Conservation (phyloP, 2,329 filamentous ascomycete species). For the Pseudocercospora macadamiae region DNA sequence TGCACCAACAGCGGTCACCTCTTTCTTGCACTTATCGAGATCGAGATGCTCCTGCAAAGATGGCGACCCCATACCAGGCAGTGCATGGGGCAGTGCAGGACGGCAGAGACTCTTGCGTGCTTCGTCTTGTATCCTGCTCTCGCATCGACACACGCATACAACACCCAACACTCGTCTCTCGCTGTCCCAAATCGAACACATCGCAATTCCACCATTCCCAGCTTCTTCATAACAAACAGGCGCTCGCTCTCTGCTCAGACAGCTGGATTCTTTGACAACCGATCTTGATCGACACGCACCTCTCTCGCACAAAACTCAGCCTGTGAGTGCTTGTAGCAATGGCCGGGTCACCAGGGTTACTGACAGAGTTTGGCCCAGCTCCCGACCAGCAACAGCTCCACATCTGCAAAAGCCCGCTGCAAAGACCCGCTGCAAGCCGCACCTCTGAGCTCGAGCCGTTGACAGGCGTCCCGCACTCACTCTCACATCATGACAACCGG, state of each 20-base stretch:
- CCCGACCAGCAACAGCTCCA: not conserved
- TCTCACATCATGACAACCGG: conserved; percentile 17
- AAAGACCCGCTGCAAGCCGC: not conserved
- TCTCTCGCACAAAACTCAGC: not conserved
- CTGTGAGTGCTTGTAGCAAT: conserved; percentile 1
- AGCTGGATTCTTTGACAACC: not conserved
- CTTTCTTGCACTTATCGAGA: conserved; percentile 6
- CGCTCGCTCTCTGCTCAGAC: conserved; percentile 20
- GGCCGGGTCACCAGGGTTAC: not conserved
- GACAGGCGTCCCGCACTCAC: not conserved
- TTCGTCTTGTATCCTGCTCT: not conserved
- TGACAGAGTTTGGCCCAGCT: not conserved
- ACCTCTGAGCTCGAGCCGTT: too few relatives aligned
- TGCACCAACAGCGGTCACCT: conserved; percentile 6
- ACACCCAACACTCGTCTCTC: conserved; percentile 26
- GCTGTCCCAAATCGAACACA: conserved; percentile 27
- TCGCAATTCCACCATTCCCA: conserved; percentile 39
- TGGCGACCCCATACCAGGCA: conserved; percentile 10
- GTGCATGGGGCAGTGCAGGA: conserved; percentile 26
- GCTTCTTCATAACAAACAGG: conserved; percentile 37
- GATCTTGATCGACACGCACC: not conserved
- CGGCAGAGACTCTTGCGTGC: conserved; percentile 8
- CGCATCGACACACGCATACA: conserved; percentile 24
- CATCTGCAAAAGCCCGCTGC: not conserved
- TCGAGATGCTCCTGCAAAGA: conserved; percentile 17